Conservation (phyloP, 305 asterid genomes). For the Fraxinus angustifolia region DNA sequence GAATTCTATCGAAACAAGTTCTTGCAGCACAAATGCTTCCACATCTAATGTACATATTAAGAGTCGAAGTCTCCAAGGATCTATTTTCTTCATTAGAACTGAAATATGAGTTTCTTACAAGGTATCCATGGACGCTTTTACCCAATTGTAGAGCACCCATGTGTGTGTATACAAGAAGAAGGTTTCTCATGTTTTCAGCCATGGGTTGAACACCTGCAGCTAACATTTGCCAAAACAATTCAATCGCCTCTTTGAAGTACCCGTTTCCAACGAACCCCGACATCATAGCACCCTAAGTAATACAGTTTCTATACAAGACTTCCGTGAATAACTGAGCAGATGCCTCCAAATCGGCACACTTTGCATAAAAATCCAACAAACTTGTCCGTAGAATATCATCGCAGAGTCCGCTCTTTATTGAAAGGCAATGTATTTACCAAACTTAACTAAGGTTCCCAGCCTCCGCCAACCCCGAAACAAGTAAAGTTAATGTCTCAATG, state of each 20-base stretch:
- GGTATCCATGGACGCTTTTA: slow-evolving; percentile 42
- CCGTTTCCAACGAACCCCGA: slow-evolving; percentile 27
- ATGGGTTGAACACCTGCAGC: slow-evolving; percentile 26
- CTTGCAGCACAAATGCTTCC: slow-evolving; percentile 43
- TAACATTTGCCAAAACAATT: slow-evolving; percentile 29
- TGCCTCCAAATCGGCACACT: slow-evolving; percentile 25
- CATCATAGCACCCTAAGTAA: slow-evolving; percentile 31
- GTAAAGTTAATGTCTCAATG: slow-evolving; percentile 35
- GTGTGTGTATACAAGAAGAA: slow-evolving; percentile 27
- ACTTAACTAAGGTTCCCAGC: slow-evolving; percentile 22
- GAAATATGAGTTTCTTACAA: slow-evolving; percentile 16
- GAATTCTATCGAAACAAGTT: slow-evolving; percentile 31
- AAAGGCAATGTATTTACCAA: slow-evolving; percentile 36
- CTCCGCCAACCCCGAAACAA: slow-evolving; percentile 34
- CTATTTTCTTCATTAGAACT: slow-evolving; percentile 5
- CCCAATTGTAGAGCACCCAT: slow-evolving; percentile 36
- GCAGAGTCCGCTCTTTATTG: slow-evolving; percentile 33
- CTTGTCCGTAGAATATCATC: slow-evolving; percentile 38
- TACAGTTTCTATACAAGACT: slow-evolving; percentile 10
- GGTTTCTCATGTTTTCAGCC: slow-evolving; percentile 27
- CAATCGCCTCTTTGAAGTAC: slow-evolving; percentile 25
- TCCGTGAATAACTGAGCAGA: slow-evolving; percentile 31
- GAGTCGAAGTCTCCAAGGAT: slow-evolving; percentile 37
- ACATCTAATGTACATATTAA: slow-evolving; percentile 44
- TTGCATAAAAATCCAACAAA: slow-evolving; percentile 41